These are phyloP conservation scores for Pyrenochaeta sp. DNA, from an alignment of 2,329 filamentous ascomycete species.

Conservation along the genomic window DNA sequence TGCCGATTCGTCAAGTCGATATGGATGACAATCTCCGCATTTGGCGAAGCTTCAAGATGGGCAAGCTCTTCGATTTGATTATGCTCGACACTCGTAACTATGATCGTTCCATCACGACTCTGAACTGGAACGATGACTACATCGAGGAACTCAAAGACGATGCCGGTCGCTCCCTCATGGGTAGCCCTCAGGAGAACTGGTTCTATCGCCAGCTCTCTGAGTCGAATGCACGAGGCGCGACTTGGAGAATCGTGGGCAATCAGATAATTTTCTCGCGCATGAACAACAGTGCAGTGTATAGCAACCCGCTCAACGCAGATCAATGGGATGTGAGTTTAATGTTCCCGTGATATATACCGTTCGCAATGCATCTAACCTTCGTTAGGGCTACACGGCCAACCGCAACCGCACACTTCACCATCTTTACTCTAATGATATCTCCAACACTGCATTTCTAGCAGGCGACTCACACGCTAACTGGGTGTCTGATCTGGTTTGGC, in stretches of 20 bases:
- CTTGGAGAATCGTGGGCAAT: slow-evolving; percentile 75
- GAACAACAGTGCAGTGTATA: slow-evolving; percentile 32
- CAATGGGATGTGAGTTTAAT: slow-evolving; percentile 60
- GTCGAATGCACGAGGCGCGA: slow-evolving; percentile 67
- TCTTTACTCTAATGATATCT: slow-evolving; percentile 71
- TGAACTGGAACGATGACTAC: slow-evolving; percentile 64
- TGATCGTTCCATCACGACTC: slow-evolving; percentile 45
- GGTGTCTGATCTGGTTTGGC: slow-evolving; percentile 55
- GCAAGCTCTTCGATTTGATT: slow-evolving; percentile 52
- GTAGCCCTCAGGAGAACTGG: slow-evolving; percentile 75
- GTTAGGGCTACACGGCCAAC: slow-evolving; percentile 69
- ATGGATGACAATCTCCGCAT: slow-evolving; percentile 56
- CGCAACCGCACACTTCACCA: slow-evolving; percentile 73
- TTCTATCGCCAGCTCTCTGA: slow-evolving; percentile 57
- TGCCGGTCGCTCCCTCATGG: slow-evolving; percentile 73
- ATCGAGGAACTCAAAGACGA: slow-evolving; percentile 69
- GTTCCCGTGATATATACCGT: not conserved
- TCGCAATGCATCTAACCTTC: slow-evolving; percentile 13
- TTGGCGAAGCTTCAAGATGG: slow-evolving; percentile 52
- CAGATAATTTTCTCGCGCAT: slow-evolving; percentile 60
- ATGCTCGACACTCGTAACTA: slow-evolving; percentile 55
- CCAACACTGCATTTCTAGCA: slow-evolving; percentile 74
- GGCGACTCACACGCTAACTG: slow-evolving; percentile 75
- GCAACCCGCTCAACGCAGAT: slow-evolving; percentile 58
- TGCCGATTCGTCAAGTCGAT: slow-evolving; percentile 55